Base-by-base conservation (phyloP, 2,329 filamentous ascomycete genomes). In the Xylaria sp. region DNA sequence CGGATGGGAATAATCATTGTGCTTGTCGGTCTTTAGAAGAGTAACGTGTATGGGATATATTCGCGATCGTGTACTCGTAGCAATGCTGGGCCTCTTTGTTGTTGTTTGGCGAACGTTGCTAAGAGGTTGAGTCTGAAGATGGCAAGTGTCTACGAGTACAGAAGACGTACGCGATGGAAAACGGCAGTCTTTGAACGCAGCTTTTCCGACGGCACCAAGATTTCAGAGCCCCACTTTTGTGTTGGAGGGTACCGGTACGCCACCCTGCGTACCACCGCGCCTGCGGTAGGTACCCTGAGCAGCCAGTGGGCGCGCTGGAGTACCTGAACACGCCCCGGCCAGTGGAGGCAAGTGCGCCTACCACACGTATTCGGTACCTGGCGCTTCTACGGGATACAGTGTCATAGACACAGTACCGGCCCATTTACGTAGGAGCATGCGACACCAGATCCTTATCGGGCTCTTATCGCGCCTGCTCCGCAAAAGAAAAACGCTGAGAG, bases 1-100 rank as follows among this genome's bases (percentile, higher is more conserved):
- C 94, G 91, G 67, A 99, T 91, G 2, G 94, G 94, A 68, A 99
- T 97, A 77, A 99, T 99, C 94, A 99, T 99, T 59, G 78, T 89
- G 2, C 2, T 67, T 63, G 53, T 42, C 76, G 86, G 77, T 52
- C 23, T 11, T 55, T 8, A 18, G 37, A 5, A 30, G 23, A 30
- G 23, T 4, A 30, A 30, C 42, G 44, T 11, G 39, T 50, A 52
- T 47, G 11, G 0, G 11, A 51, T 52, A 16, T 30, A 3, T 5
- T 55, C 18, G 2, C 30, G 42, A 34, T 50, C 23, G 18, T 46
- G 9, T 30, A 30, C 5, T 30, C 23, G 23, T 30, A 47, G 57
- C 39, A 34, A 47, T 9, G 47, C 49, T n/a, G 10, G 47, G 48
- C 11, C 18, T 16, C 16, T 37, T 42, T 44, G 30, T 47, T 37